Conservation (phyloP, 192 early-diverging fungal species). For the Coemansia sp. region DNA sequence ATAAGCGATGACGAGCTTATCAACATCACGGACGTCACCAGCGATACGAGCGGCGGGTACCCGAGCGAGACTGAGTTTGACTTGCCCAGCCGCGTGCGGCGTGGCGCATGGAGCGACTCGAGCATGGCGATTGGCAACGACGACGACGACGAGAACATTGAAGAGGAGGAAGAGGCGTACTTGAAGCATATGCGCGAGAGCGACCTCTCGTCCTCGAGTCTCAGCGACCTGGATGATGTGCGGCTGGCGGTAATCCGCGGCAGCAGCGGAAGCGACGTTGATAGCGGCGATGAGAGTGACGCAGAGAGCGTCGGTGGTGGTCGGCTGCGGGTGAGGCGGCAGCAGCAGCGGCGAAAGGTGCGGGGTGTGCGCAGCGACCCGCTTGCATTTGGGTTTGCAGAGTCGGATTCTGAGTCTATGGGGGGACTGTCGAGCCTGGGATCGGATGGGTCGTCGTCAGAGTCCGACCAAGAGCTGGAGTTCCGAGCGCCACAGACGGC, state of each 20-base stretch:
- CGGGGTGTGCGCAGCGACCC: not conserved
- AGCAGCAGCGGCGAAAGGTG: not conserved
- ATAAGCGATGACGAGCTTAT: conserved; percentile 41
- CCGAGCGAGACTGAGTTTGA: conserved; percentile 54
- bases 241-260: conserved; percentile 26
- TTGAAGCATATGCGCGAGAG: conserved; percentile 25
- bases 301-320: conserved; percentile 27
- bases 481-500: conserved; percentile 43
- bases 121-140: conserved; percentile 23
- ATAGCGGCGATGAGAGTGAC: conserved; percentile 50
- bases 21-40: conserved; percentile 55
- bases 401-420: conserved; percentile 2
- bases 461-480: conserved; percentile 46
- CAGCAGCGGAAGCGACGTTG: conserved; percentile 13
- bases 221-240: conserved; percentile 47
- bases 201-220: conserved; percentile 41
- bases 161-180: conserved; percentile 40
- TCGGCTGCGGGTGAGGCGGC: conserved; percentile 4
- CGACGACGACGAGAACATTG: conserved; percentile 39
- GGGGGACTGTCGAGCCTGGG: conserved; percentile 4
- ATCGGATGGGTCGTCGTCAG: conserved; percentile 12
- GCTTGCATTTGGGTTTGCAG: not conserved
- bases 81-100: conserved; percentile 10
- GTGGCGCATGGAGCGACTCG: conserved; percentile 22
- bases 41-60: conserved; percentile 30